Evolutionary conservation across 2,329 filamentous ascomycete species (phyloP).

Genomic region (Colletotrichum spaethianum): DNA sequence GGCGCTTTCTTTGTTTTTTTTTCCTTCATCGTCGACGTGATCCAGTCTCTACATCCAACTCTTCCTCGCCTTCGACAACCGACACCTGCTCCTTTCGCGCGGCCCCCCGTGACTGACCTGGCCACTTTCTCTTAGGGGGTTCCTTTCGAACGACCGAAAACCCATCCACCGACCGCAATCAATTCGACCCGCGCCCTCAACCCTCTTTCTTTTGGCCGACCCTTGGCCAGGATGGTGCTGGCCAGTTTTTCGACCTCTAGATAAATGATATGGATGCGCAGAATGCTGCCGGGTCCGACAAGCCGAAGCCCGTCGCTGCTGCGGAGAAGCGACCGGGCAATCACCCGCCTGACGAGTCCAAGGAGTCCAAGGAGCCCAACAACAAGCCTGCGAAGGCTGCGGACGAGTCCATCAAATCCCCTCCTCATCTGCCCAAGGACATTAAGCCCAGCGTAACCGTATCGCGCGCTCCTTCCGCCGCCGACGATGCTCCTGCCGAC

Average conservation of each 20-base stretch:
- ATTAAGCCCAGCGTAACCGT: constrained; percentile 45
- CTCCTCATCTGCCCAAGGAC: constrained; percentile 30
- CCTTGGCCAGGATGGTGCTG: constrained; percentile 72
- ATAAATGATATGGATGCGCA: constrained; percentile 79
- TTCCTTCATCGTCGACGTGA: constrained; percentile 32
- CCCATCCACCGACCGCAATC: constrained; percentile 29
- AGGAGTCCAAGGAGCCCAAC: constrained; percentile 41
- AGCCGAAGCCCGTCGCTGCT: constrained; percentile 71
- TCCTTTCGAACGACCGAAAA: constrained; percentile 27
- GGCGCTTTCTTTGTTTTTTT: constrained; percentile 41
- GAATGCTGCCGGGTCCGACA: constrained; percentile 75
- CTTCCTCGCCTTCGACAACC: constrained; percentile 1
- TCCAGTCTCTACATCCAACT: constrained; percentile 15
- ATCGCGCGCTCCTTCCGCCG: constrained; percentile 47
- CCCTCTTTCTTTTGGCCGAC: constrained; percentile 50
- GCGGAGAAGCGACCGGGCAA: constrained; percentile 59
- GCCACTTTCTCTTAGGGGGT: constrained; percentile 39
- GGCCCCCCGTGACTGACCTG: constrained; percentile 36
- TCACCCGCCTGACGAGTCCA: constrained; percentile 44
- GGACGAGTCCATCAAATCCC: constrained; percentile 38
- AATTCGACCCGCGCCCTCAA: constrained; percentile 27
- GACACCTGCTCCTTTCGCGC: constrained; percentile 24
- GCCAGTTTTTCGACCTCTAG: constrained; percentile 63
- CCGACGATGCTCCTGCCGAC: constrained; percentile 63
- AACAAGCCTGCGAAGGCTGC: constrained; percentile 25